phyloP scores from a whole-genome alignment of 1,284 basidiomycete species.

The Pterula multifida region DNA sequence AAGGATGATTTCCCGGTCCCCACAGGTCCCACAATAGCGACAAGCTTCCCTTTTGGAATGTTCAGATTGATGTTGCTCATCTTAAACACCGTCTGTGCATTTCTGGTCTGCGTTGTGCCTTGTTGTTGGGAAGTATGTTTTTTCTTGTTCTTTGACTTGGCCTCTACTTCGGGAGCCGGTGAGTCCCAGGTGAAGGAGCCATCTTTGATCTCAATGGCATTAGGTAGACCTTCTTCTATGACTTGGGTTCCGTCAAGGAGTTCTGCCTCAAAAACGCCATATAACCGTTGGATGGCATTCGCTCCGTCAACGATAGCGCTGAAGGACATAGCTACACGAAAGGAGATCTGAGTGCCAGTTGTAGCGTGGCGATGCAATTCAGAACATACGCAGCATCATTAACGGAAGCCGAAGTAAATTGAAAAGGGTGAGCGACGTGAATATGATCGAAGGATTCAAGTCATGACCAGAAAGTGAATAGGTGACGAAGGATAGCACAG shows the following conservation, averaged over 20 bases:
- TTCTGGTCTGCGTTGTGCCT: constrained; percentile 17
- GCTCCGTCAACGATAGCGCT: constrained; percentile 69
- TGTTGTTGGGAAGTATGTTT: constrained; percentile 9
- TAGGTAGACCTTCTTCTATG: constrained; percentile 37
- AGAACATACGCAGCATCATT: constrained; percentile 44
- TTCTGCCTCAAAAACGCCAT: constrained; percentile 71
- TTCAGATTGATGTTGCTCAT: constrained; percentile 48
- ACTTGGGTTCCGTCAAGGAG: constrained; percentile 49
- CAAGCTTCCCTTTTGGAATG: constrained; percentile 61
- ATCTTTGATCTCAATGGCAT: constrained; percentile 52
- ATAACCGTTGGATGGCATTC: constrained; percentile 61
- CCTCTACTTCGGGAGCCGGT: constrained; percentile 40
- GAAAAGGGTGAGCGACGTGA: constrained; percentile 78
- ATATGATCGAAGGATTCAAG: constrained; percentile 62
- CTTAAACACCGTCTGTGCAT: constrained; percentile 34
- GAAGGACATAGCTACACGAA: constrained; percentile 56
- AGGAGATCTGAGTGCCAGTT: constrained; percentile 2
- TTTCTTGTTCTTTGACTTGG: constrained; percentile 18
- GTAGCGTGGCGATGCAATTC: neutral
- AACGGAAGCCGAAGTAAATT: constrained; percentile 63
- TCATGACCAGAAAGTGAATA: constrained; percentile 63
- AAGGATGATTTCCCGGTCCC: constrained; percentile 64
- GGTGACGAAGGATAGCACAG: constrained; percentile 78
- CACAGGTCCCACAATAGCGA: constrained; percentile 68
- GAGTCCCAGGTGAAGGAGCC: constrained; percentile 83